Conservation (phyloP, 371 early-diverging fungal species). For the Mortierella sp. region DNA sequence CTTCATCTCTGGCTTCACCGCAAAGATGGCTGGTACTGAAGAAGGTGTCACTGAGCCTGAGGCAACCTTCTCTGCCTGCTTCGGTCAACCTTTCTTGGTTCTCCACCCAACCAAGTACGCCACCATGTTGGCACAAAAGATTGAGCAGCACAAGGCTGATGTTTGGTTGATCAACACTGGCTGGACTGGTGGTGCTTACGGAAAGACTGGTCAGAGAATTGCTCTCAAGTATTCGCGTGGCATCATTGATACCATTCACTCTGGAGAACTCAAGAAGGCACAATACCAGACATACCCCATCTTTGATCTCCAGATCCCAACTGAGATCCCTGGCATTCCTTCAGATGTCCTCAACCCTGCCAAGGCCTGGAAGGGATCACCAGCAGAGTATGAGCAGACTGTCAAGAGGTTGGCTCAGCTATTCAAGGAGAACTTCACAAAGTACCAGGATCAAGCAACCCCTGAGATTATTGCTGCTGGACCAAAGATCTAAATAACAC, state of each 20-base stretch:
- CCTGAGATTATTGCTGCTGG: constrained; percentile 84
- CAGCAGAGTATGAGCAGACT: constrained; percentile 74
- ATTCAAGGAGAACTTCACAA: constrained; percentile 92
- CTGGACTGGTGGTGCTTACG: constrained; percentile 95
- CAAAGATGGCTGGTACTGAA: constrained; percentile 97
- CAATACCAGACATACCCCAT: constrained; percentile 85
- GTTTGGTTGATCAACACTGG: constrained; percentile 99
- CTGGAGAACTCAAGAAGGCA: constrained; percentile 87
- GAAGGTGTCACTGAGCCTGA: constrained; percentile 95
- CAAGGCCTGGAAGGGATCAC: constrained; percentile 85
- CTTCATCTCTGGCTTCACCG: constrained; percentile 94
- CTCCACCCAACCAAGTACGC: constrained; percentile 98
- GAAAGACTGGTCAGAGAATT: constrained; percentile 90
- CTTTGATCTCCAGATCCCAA: constrained; percentile 92
- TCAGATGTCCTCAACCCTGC: constrained; percentile 89
- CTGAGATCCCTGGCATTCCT: constrained; percentile 80
- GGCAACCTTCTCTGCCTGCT: constrained; percentile 97
- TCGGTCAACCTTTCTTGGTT: constrained; percentile 97
- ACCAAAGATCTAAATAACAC: constrained; percentile 57
- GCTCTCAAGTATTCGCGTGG: constrained; percentile 97
- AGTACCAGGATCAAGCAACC: constrained; percentile 85
- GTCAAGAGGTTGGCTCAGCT: constrained; percentile 83
- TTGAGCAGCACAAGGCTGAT: constrained; percentile 88
- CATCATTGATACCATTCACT: constrained; percentile 97
- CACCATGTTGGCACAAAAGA: constrained; percentile 96